A percentile compares a stretch with the other conserved stretches of the same genome.
These are phyloP conservation scores for Tulasnella sp. DNA, from an alignment of 768 basidiomycete genomes.

Conservation along the genomic window DNA sequence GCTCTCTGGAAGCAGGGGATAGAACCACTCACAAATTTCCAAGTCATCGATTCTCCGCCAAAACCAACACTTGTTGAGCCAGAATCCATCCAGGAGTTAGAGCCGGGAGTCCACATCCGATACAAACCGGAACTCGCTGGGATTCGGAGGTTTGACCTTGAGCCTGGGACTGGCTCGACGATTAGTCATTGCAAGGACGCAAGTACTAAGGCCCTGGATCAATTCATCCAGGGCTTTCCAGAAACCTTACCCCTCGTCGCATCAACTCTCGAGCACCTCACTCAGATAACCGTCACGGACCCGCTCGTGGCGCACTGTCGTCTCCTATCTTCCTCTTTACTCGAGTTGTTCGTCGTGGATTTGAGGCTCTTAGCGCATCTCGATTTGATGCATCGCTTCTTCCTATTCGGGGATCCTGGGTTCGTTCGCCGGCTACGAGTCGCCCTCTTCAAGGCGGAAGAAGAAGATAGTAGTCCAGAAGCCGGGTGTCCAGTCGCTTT, in stretches of 20 bases:
- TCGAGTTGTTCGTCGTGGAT: constrained; percentile 64
- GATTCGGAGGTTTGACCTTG: constrained; percentile 54
- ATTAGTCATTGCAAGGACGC: not conserved
- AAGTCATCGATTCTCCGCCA: not conserved
- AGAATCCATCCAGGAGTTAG: not conserved
- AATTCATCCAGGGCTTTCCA: constrained; percentile 52
- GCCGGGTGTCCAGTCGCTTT: constrained; percentile 51
- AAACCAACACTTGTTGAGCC: not conserved
- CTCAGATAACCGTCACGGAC: constrained; percentile 43
- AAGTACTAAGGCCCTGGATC: not conserved
- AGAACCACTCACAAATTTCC: not conserved
- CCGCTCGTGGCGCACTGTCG: constrained; percentile 54
- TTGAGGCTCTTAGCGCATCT: constrained; percentile 60
- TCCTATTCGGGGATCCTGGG: constrained; percentile 25
- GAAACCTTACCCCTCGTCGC: constrained; percentile 46
- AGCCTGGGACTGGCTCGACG: constrained; percentile 39
- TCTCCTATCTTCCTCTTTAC: constrained; percentile 53
- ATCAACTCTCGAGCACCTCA: constrained; percentile 53
- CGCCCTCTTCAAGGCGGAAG: constrained; percentile 66
- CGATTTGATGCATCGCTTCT: constrained; percentile 26
- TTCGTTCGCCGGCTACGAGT: constrained; percentile 60
- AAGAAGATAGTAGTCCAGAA: constrained; percentile 19
- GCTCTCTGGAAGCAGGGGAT: not conserved
- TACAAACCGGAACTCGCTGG: constrained; percentile 33
- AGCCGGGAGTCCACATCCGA: not conserved